Conservation (phyloP, 1,139 yeast genomes). For the Zygosaccharomyces pseudobailii region DNA sequence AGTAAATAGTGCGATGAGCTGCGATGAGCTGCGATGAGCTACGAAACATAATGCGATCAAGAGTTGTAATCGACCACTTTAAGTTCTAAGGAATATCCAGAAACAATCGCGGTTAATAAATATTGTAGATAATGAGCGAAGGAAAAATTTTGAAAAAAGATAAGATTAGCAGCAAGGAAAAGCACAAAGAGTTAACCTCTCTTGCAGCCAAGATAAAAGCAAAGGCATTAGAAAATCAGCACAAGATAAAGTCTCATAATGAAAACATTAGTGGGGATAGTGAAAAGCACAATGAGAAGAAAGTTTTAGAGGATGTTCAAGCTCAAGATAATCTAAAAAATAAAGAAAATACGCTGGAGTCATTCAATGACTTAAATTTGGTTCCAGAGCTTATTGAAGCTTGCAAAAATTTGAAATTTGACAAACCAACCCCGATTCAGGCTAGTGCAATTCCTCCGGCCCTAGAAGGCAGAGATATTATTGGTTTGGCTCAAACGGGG, state of each 20-base stretch:
- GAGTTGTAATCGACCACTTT: too few relatives aligned
- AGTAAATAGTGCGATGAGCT: constrained; percentile 8
- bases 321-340: constrained; percentile 23
- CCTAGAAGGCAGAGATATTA: constrained; percentile 74
- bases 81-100: too few relatives aligned
- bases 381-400: constrained; percentile 83
- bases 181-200: constrained; percentile 28
- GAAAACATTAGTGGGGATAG: constrained; percentile 10
- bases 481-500: constrained; percentile 80
- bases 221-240: constrained; percentile 43
- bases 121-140: neutral
- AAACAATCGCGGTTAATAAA: too few relatives aligned
- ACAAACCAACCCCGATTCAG: constrained; percentile 86
- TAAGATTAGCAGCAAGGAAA: neutral
- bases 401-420: constrained; percentile 59
- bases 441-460: constrained; percentile 90
- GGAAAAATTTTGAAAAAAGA: constrained; percentile 24
- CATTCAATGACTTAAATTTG: constrained; percentile 51
- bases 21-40: constrained; percentile 7
- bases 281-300: constrained; percentile 6
- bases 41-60: neutral
- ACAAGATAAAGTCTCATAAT: constrained; percentile 13
- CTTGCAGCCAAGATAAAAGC: constrained; percentile 47
- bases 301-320: neutral
- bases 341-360: constrained; percentile 27